Evolutionary conservation across 805 yeast genomes (phyloP).

Genomic region (Clavispora santaluciae): DNA sequence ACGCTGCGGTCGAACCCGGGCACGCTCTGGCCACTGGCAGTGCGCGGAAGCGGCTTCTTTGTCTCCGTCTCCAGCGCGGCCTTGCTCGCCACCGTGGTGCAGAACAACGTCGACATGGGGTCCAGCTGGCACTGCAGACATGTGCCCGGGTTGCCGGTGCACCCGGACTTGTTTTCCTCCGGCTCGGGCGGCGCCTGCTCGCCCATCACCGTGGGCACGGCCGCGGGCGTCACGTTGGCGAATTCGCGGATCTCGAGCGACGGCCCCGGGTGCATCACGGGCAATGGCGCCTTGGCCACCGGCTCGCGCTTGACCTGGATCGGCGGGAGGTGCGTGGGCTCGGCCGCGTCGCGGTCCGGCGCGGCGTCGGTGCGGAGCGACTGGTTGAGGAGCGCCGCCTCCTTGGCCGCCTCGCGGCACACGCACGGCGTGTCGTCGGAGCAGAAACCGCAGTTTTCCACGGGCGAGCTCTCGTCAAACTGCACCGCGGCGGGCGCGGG

Average conservation of each 20-base stretch:
- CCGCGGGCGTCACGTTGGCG: slow-evolving; percentile 35
- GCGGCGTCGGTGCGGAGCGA: slow-evolving; percentile 18
- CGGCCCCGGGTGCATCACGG: slow-evolving; percentile 64
- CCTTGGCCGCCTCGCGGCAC: slow-evolving; percentile 72
- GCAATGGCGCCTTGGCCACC: slow-evolving; percentile 39
- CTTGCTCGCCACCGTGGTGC: slow-evolving; percentile 74
- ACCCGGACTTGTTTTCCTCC: slow-evolving; percentile 36
- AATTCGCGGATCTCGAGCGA: slow-evolving; percentile 47
- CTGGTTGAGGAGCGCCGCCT: slow-evolving; percentile 37
- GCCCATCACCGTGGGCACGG: slow-evolving; percentile 28
- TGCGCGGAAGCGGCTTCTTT: not conserved
- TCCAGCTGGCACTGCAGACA: slow-evolving; percentile 79
- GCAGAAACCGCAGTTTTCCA: slow-evolving; percentile 89
- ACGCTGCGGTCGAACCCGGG: slow-evolving; percentile 1
- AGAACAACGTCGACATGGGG: slow-evolving; percentile 84
- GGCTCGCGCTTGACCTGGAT: slow-evolving; percentile 25
- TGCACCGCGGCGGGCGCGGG: slow-evolving; percentile 1
- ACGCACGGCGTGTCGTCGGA: slow-evolving; percentile 89
- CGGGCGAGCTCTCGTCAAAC: slow-evolving; percentile 44
- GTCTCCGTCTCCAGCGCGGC: slow-evolving; percentile 21
- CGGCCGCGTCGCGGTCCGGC: slow-evolving; percentile 27
- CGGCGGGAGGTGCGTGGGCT: slow-evolving; percentile 38
- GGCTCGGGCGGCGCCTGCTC: slow-evolving; percentile 1
- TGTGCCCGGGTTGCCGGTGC: slow-evolving; percentile 87
- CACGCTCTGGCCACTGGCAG: not conserved